These are phyloP conservation scores for Stipa capillata DNA, from an alignment of 176 grass and related monocot species.

Conservation along the genomic window DNA sequence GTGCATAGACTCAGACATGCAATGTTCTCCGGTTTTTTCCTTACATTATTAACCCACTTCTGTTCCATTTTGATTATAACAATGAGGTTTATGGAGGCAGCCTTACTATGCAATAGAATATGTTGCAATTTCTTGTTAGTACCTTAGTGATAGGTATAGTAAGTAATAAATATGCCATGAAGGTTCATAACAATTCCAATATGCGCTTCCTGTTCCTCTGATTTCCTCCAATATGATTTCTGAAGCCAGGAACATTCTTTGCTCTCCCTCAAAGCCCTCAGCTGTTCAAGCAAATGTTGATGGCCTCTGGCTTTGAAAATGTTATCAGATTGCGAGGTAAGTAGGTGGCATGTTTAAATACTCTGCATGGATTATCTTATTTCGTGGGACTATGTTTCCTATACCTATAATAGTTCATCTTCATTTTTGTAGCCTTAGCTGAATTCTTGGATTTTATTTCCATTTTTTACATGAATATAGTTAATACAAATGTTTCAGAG, in stretches of 20 bases:
- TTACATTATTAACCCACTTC: too few species aligned
- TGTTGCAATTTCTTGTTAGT: slow-evolving; percentile 11
- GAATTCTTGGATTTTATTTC: not conserved
- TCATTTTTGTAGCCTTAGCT: not conserved
- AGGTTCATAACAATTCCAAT: not conserved
- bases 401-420: not conserved
- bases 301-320: slow-evolving; percentile 98
- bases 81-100: too few species aligned
- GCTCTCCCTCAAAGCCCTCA: slow-evolving; percentile 98
- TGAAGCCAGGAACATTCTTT: slow-evolving; percentile 99
- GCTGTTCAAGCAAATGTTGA: slow-evolving; percentile 98
- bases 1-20: too few species aligned
- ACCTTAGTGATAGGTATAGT: not conserved
- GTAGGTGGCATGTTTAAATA: slow-evolving; percentile 1
- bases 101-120: not conserved
- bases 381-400: not conserved
- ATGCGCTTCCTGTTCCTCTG: slow-evolving; percentile 5
- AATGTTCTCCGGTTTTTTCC: too few species aligned
- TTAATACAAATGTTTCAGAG: not conserved
- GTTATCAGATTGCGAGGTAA: slow-evolving; percentile 95
- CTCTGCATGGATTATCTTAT: not conserved
- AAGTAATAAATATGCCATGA: not conserved
- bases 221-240: slow-evolving; percentile 43
- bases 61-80: too few species aligned
- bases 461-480: not conserved